Evolutionary conservation across 768 basidiomycete genomes (phyloP).

Genomic region (Russula lepida): DNA sequence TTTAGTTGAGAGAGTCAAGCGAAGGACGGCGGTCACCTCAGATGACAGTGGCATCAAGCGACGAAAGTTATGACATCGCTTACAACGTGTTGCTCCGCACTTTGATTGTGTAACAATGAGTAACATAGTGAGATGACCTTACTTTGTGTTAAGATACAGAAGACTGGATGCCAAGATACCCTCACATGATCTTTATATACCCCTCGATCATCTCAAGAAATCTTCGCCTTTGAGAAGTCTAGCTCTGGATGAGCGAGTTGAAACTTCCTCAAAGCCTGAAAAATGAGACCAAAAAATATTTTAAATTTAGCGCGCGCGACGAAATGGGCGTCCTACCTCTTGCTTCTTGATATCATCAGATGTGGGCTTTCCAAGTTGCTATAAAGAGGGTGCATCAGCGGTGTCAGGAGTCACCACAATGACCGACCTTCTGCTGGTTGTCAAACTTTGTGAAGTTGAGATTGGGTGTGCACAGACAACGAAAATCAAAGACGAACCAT

Average conservation of each 20-base stretch:
- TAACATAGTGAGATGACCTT: neutral
- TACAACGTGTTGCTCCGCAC: neutral
- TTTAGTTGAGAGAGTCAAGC: conserved; percentile 82
- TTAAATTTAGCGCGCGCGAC: neutral
- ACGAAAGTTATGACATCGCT: conserved; percentile 25
- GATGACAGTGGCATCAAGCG: conserved; percentile 28
- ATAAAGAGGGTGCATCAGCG: conserved; percentile 15
- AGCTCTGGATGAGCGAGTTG: conserved; percentile 86
- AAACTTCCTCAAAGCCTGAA: conserved; percentile 78
- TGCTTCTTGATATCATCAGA: conserved; percentile 90
- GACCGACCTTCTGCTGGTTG: conserved; percentile 61
- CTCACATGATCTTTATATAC: neutral
- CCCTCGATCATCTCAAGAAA: conserved; percentile 40
- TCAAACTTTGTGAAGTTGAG: conserved; percentile 44
- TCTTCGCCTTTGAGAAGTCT: conserved; percentile 89
- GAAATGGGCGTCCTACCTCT: conserved; percentile 44
- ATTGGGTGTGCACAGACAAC: neutral
- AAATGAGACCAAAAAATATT: neutral
- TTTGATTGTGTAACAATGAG: neutral
- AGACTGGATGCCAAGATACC: neutral
- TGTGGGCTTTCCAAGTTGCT: conserved; percentile 96
- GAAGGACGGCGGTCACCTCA: conserved; percentile 43
- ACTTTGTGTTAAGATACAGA: conserved; percentile 1
- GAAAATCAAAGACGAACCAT: conserved; percentile 58
- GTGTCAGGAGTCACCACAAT: neutral